phyloP scores from a whole-genome alignment of 768 basidiomycete genomes.

The Russula olivacea region DNA sequence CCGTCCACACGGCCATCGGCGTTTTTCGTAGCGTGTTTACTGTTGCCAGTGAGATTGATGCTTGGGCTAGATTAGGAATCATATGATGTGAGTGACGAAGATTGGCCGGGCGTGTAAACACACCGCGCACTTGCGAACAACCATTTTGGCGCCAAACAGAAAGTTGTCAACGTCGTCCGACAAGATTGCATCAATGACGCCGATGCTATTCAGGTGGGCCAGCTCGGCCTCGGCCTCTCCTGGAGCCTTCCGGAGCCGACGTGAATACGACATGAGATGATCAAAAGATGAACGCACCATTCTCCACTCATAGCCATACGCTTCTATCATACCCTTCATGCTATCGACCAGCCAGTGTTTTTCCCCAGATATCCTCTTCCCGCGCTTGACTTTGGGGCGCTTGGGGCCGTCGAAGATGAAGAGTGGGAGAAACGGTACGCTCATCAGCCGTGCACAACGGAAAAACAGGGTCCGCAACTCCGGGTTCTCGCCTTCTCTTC shows the following conservation, averaged over 20 bases:
- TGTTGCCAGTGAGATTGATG: slow-evolving; percentile 67
- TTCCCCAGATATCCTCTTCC: slow-evolving; percentile 60
- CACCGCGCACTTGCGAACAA: slow-evolving; percentile 70
- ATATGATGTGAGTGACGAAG: background rate
- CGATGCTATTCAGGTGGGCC: slow-evolving; percentile 75
- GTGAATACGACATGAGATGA: slow-evolving; percentile 24
- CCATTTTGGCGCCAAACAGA: slow-evolving; percentile 76
- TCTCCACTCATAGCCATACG: slow-evolving; percentile 76
- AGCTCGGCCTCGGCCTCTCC: slow-evolving; percentile 95
- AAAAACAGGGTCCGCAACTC: slow-evolving; percentile 81
- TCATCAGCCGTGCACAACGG: slow-evolving; percentile 72
- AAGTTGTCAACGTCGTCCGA: slow-evolving; percentile 94
- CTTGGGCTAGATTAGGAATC: slow-evolving; percentile 45
- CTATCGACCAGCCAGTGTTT: slow-evolving; percentile 62
- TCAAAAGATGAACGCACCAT: slow-evolving; percentile 39
- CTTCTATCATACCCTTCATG: slow-evolving; percentile 72
- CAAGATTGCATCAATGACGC: slow-evolving; percentile 80
- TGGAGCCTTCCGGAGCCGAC: slow-evolving; percentile 57
- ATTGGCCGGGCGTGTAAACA: background rate
- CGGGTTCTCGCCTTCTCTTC: slow-evolving; percentile 79
- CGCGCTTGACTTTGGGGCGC: slow-evolving; percentile 75
- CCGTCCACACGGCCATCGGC: slow-evolving; percentile 67
- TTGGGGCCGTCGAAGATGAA: slow-evolving; percentile 92
- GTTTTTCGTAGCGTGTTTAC: slow-evolving; percentile 55
- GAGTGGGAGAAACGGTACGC: slow-evolving; percentile 74